Conservation (phyloP, 257 asterid species). For the Salvia miltiorrhiza region DNA sequence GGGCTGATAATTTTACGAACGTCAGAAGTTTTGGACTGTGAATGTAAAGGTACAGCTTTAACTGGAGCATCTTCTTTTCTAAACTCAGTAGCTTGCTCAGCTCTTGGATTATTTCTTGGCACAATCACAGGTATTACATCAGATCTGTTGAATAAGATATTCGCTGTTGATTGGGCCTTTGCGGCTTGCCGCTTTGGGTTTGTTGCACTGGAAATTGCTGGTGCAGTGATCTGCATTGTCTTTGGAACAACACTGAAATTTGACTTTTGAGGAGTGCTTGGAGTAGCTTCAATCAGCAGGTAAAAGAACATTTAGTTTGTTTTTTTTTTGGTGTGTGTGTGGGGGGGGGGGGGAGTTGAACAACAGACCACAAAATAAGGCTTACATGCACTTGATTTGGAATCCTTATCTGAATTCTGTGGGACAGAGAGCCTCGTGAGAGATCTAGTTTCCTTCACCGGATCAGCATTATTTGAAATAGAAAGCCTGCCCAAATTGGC, state of each 20-base stretch:
- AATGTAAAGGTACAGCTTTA: constrained; percentile 50
- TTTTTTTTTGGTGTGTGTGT: too few relatives aligned
- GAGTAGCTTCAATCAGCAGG: constrained; percentile 57
- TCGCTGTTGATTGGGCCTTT: constrained; percentile 56
- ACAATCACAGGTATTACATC: constrained; percentile 79
- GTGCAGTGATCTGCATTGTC: constrained; percentile 48
- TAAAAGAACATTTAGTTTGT: constrained; percentile 20
- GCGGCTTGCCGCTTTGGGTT: constrained; percentile 59
- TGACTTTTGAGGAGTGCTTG: constrained; percentile 76
- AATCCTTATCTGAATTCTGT: constrained; percentile 73
- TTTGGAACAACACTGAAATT: constrained; percentile 45
- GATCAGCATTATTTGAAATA: constrained; percentile 64
- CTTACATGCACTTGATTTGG: constrained; percentile 70
- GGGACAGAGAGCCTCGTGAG: constrained; percentile 58
- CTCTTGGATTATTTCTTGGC: constrained; percentile 68
- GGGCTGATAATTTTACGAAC: constrained; percentile 44
- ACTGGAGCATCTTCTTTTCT: constrained; percentile 74
- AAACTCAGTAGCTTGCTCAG: constrained; percentile 67
- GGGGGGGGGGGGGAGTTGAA: not conserved
- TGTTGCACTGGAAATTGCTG: constrained; percentile 40
- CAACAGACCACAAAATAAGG: constrained; percentile 19
- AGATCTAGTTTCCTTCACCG: constrained; percentile 71
- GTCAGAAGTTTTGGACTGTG: constrained; percentile 71
- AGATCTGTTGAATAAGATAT: constrained; percentile 47
- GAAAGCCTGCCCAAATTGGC: constrained; percentile 72